phyloP scores from a whole-genome alignment of 164 flowering plant species.

The Dillenia turbinata region DNA sequence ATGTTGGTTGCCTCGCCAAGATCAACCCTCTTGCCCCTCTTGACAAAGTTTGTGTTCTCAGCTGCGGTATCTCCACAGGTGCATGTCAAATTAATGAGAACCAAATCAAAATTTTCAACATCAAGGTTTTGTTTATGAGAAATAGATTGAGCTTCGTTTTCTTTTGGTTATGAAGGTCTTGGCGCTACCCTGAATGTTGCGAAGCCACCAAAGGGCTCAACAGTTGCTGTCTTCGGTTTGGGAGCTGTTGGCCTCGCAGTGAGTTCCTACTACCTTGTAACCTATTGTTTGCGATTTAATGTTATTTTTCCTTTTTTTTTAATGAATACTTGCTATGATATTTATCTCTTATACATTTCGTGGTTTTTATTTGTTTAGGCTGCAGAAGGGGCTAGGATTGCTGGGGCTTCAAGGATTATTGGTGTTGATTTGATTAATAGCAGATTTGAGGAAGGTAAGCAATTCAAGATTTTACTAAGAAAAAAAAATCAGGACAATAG shows the following conservation, averaged over 20 bases:
- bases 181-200: constrained; percentile 65
- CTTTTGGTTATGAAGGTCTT: constrained; percentile 26
- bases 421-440: constrained; percentile 48
- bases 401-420: constrained; percentile 66
- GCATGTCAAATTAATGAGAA: background rate
- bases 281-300: background rate
- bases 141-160: background rate
- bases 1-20: constrained; percentile 63
- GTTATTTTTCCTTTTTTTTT: background rate
- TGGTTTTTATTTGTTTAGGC: constrained; percentile 26
- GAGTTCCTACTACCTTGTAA: constrained; percentile 9
- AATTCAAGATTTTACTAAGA: background rate
- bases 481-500: too few species aligned
- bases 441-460: constrained; percentile 42
- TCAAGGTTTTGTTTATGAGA: background rate
- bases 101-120: background rate
- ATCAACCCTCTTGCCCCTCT: constrained; percentile 61
- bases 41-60: constrained; percentile 51
- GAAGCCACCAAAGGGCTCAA: constrained; percentile 45
- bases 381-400: constrained; percentile 56
- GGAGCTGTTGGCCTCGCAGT: constrained; percentile 76
- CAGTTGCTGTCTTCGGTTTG: constrained; percentile 59
- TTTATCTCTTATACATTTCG: too few species aligned
- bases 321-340: background rate
- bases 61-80: constrained; percentile 76